Evolutionary conservation across 202 grass and related monocot species (phyloP), one percentile per base, ranked within the genome.

Genomic region (Bolboschoenoplectus hybrid): DNA sequence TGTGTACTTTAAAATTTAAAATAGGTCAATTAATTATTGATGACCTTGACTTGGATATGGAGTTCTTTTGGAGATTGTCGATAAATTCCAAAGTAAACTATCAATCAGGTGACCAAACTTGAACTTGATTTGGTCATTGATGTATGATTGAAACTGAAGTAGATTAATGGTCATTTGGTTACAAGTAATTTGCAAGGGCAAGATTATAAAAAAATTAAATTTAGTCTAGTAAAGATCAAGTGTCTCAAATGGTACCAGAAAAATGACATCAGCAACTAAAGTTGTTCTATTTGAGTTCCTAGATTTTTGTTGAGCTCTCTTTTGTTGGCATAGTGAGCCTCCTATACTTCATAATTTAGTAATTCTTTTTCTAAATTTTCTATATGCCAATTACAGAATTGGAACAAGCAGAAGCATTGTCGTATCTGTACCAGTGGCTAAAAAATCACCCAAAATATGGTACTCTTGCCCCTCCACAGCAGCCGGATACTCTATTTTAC

Each of bases 371-470:
- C 74, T 86, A 43, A 74, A 84, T 68, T 80, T 85, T 84, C 64
- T 89, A 71, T 86, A 19, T 32, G 58, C 64, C 89, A 86, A 85
- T 67, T 91, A 87, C 88, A 99, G 97, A 99, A 74, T 89, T 99
- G 87, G 97, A 99, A 86, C 93, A 99, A 88, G 82, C 90, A 80
- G 93, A 99, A 80, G 97, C 97, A 74, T 88, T 99, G 86, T 94
- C 85, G 41, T 96, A 94, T 92, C 91, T 99, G 73, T 90, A 85
- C 51, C 93, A 70, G 60, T 99, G 97, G 97, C 93, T 99, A 87
- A 92, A 99, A 86, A 96, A 99, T 85, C 97, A 99, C 92, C 93
- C 93, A 88, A 99, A 91, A 89, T 99, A 99, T 90, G 90, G 97
- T 44, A 79, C 51, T 85, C 85, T 99, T 20, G 86, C 86, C 61